Evolutionary conservation across 1,284 basidiomycete genomes (phyloP), one percentile per base, ranked within the genome.

Genomic region (Moesziomyces parantarcticus): DNA sequence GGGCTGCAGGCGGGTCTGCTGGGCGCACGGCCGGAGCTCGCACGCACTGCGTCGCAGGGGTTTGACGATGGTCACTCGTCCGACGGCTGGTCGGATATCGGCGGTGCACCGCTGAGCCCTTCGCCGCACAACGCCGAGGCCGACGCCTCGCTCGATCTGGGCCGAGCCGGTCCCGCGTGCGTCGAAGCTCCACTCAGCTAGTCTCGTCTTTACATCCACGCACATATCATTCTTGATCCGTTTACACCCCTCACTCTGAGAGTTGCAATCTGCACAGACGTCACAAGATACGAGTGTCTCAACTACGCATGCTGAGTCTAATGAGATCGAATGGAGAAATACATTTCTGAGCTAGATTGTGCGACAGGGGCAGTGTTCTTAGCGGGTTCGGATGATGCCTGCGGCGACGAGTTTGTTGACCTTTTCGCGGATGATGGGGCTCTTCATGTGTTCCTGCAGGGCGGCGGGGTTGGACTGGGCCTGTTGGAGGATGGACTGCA

Each of bases 401-500:
- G 94, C 93, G 70, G 93, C 94, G 83, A 97, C 88, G 46, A 99
- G 88, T 86, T 97, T 97, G 86, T 92, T 89, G 72, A 97, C 92
- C 87, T 97, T 97, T 66, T 88, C 85, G 53, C 89, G 88, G 46
- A 97, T 90, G 58, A 88, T 87, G 11, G 78, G 67, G 43, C 96
- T 97, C 89, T 95, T 94, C 92, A 99, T 93, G 86, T 99, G 96
- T 76, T 97, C 93, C 85, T 94, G 92, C 65, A 99, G 86, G 18
- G 94, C 93, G 32, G 89, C 87, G 3, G 97, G 96, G 85, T 97
- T 91, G 49, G 86, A 84, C 85, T 99, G 97, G 5, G 94, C 94
- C 86, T 99, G 95, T 83, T 95, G 91, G 77, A 99, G 85, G 76
- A 99, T 98, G 42, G 91, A 90, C 67, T 82, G 80, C 81, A 83